These are phyloP conservation scores for Neurospora sp. DNA, from an alignment of 2,329 filamentous ascomycete species.

Conservation along the genomic window DNA sequence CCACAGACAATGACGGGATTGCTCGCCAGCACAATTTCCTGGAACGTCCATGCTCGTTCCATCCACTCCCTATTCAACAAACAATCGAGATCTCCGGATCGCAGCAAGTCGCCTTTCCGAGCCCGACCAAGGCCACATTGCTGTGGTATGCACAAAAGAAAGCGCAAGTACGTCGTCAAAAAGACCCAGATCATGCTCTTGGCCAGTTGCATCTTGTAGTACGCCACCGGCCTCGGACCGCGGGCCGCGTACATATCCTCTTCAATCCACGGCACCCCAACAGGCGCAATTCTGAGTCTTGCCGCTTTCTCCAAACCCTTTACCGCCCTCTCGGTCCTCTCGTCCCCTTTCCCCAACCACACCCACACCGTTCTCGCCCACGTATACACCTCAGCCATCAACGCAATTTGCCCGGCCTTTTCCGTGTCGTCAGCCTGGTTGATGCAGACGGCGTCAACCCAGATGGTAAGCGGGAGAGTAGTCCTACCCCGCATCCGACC, in stretches of 20 bases:
- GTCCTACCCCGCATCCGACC: not conserved
- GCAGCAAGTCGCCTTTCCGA: not conserved
- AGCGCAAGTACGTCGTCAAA: not conserved
- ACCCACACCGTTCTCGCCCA: constrained; percentile 6
- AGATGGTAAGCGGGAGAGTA: constrained; percentile 14
- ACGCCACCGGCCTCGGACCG: not conserved
- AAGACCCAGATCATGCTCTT: not conserved
- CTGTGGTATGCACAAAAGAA: not conserved
- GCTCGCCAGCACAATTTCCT: not conserved
- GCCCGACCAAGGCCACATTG: not conserved
- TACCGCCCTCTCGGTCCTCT: not conserved
- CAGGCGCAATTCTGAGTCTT: not conserved
- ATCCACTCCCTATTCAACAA: not conserved
- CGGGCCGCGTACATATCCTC: not conserved
- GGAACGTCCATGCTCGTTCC: not conserved
- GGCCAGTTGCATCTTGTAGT: not conserved
- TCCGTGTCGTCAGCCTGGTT: constrained; percentile 7
- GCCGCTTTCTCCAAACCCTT: not conserved
- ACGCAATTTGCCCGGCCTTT: constrained; percentile 2
- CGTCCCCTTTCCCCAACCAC: constrained; percentile 9
- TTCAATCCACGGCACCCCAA: not conserved
- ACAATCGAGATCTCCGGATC: not conserved
- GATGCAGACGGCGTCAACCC: constrained; percentile 23
- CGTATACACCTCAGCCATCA: constrained; percentile 10
- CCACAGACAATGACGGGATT: not conserved